Percentiles rank a stretch among this genome's conserved stretches.
Evolutionary conservation across 257 asterid genomes (phyloP).

Genomic region (Salvia miltiorrhiza): DNA sequence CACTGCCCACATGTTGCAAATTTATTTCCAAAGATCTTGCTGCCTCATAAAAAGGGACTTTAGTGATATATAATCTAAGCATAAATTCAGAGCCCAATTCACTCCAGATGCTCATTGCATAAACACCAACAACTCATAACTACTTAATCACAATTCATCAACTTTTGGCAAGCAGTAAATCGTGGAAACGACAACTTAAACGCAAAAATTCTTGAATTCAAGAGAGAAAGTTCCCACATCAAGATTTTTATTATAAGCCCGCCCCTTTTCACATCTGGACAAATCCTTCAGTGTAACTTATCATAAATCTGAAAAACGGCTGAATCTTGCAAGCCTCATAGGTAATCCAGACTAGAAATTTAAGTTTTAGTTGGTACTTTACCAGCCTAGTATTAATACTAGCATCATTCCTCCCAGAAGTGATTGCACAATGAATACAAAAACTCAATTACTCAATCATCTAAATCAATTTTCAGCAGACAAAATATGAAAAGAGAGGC

Average conservation of each 20-base stretch:
- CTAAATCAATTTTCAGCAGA: slow-evolving; percentile 3
- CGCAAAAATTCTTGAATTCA: not conserved
- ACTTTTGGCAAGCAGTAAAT: not conserved
- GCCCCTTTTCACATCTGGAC: not conserved
- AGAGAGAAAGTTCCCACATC: not conserved
- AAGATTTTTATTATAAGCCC: not conserved
- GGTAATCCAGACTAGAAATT: not conserved
- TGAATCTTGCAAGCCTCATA: not conserved
- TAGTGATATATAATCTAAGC: not conserved
- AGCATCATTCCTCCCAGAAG: not conserved
- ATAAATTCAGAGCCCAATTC: not conserved
- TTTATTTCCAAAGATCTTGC: not conserved
- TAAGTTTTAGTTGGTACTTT: not conserved
- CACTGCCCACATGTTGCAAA: not conserved
- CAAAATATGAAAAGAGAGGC: slow-evolving; percentile 14
- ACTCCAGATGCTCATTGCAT: not conserved
- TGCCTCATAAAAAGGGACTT: not conserved
- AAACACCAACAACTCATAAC: not conserved
- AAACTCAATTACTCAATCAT: slow-evolving; percentile 26
- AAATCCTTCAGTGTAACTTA: not conserved
- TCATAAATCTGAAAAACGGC: not conserved
- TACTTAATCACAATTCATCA: not conserved
- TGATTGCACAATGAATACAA: slow-evolving; percentile 22
- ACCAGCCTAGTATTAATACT: not conserved
- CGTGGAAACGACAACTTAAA: not conserved